Percentiles rank a stretch among this genome's conserved stretches.
These are phyloP conservation scores for Penicillium cosmopolitanum DNA, from an alignment of 495 filamentous ascomycete species.

Conservation along the genomic window DNA sequence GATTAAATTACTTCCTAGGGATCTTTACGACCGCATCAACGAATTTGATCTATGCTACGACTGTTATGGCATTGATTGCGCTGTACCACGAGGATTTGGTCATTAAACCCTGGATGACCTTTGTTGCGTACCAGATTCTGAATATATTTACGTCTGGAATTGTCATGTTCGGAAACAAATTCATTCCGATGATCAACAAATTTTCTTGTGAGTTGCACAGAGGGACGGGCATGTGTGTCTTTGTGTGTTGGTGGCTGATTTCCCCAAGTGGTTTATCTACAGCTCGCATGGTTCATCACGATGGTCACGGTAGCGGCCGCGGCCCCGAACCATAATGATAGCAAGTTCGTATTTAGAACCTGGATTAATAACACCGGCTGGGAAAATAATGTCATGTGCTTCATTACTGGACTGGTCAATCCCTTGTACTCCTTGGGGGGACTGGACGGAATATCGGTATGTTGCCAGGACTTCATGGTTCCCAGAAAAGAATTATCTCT, in stretches of 20 bases:
- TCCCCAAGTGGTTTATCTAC: slow-evolving; percentile 58
- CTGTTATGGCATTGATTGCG: slow-evolving; percentile 39
- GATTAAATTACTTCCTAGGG: slow-evolving; percentile 24
- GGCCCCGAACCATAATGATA: slow-evolving; percentile 55
- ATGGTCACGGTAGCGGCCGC: slow-evolving; percentile 69
- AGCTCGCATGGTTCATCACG: slow-evolving; percentile 66
- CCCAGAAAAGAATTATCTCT: not conserved
- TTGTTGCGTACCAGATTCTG: slow-evolving; percentile 38
- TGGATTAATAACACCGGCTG: slow-evolving; percentile 72
- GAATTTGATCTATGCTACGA: slow-evolving; percentile 43
- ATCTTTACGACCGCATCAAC: slow-evolving; percentile 47
- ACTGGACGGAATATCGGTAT: slow-evolving; percentile 54
- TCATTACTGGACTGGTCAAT: slow-evolving; percentile 75
- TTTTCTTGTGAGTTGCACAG: slow-evolving; percentile 33
- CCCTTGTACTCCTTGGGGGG: slow-evolving; percentile 78
- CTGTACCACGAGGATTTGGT: slow-evolving; percentile 39
- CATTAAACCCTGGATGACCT: slow-evolving; percentile 43
- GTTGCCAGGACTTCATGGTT: not conserved
- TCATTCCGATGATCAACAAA: slow-evolving; percentile 41
- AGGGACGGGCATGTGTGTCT: not conserved
- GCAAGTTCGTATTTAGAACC: slow-evolving; percentile 63
- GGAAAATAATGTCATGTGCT: slow-evolving; percentile 69
- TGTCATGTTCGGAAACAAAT: slow-evolving; percentile 44
- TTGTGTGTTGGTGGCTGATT: not conserved
- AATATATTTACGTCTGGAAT: slow-evolving; percentile 35